Percentiles rank a stretch among this genome's conserved stretches.
Conservation (phyloP, 2,329 filamentous ascomycete genomes). For the Xylaria hypoxylon region DNA sequence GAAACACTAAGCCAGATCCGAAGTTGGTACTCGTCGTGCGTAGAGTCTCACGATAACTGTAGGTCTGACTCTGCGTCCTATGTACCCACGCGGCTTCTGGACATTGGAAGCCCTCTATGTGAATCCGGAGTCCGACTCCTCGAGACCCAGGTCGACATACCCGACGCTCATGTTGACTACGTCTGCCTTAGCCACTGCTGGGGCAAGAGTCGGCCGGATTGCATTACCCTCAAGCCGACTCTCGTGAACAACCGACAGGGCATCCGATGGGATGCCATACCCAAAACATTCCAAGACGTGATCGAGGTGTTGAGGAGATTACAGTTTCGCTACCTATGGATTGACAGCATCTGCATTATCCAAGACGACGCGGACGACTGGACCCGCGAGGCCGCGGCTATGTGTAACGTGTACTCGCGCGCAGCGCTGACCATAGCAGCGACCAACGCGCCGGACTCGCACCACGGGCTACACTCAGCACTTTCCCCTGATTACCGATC, state of each 20-base stretch:
- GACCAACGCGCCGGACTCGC: conserved; percentile 3
- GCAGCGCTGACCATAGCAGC: conserved; percentile 14
- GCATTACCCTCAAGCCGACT: conserved; percentile 4
- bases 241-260: neutral
- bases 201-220: neutral
- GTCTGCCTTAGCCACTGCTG: conserved; percentile 14
- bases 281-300: conserved; percentile 11
- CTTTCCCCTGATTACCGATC: neutral
- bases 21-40: conserved; percentile 1
- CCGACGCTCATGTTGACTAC: neutral
- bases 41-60: conserved; percentile 8
- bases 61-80: neutral
- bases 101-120: neutral
- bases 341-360: conserved; percentile 17
- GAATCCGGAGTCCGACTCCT: conserved; percentile 4
- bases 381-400: neutral
- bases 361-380: conserved; percentile 17
- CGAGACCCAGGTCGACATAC: conserved; percentile 1
- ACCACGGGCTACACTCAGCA: conserved; percentile 3
- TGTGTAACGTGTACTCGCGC: conserved; percentile 11
- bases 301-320: neutral
- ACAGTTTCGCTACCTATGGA: conserved; percentile 13
- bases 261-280: neutral
- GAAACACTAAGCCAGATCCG: neutral
- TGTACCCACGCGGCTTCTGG: conserved; percentile 8